These are phyloP conservation scores for Psilocybe cyanescens DNA, from an alignment of 768 basidiomycete genomes.

Conservation along the genomic window DNA sequence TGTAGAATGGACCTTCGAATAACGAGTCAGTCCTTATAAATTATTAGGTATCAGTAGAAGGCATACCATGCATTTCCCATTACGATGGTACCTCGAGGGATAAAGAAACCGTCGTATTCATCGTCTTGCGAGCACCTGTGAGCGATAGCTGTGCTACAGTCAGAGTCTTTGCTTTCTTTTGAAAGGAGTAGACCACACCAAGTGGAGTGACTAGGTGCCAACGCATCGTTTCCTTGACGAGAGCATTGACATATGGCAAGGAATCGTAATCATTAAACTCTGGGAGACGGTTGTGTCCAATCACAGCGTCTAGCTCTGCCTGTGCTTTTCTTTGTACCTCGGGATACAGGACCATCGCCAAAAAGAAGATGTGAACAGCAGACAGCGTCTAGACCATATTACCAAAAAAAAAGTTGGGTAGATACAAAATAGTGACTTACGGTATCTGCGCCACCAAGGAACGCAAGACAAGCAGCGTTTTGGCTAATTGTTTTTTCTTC, in stretches of 20 bases:
- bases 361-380: conserved; percentile 25
- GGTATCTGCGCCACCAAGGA: not conserved
- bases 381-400: conserved; percentile 23
- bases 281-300: conserved; percentile 28
- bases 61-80: conserved; percentile 32
- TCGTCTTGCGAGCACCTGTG: conserved; percentile 32
- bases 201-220: conserved; percentile 20
- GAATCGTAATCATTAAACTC: conserved; percentile 26
- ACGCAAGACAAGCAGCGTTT: not conserved
- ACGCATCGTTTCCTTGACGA: conserved; percentile 22
- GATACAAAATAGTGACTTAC: not conserved
- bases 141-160: conserved; percentile 16
- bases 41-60: not conserved
- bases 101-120: conserved; percentile 32
- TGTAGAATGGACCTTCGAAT: conserved; percentile 25
- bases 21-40: not conserved
- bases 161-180: not conserved
- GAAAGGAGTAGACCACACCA: conserved; percentile 10
- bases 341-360: conserved; percentile 27
- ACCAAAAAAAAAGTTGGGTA: not conserved
- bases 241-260: conserved; percentile 25
- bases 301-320: conserved; percentile 27
- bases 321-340: conserved; percentile 30
- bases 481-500: not conserved
- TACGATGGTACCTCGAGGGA: conserved; percentile 33